Conservation (phyloP, 768 basidiomycete genomes). For the Suillus subaureus region DNA sequence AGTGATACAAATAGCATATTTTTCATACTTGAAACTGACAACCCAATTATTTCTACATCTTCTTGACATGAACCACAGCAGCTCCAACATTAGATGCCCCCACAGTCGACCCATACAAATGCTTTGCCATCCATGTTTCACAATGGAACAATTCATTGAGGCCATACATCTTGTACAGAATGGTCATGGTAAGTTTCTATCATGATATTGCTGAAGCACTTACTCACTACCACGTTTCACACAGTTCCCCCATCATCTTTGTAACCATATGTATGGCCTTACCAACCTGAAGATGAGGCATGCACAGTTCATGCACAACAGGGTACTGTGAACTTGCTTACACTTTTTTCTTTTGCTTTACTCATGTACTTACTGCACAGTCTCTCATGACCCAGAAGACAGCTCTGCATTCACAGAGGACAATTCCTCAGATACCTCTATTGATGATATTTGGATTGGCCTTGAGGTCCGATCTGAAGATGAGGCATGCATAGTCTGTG, state of each 20-base stretch:
- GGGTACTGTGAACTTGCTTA: background rate
- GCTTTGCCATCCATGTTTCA: background rate
- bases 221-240: accelerated
- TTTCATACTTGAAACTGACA: too few species aligned
- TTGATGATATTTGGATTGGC: background rate
- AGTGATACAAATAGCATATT: too few species aligned
- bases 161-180: background rate
- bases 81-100: too few species aligned
- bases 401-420: accelerated
- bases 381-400: background rate
- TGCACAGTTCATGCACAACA: background rate
- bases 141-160: background rate
- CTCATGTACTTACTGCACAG: background rate
- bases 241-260: background rate
- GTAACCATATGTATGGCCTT: background rate
- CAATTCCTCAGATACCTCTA: background rate
- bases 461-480: background rate
- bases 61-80: too few species aligned
- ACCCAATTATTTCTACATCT: too few species aligned
- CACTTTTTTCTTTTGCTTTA: background rate
- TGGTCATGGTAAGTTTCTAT: background rate
- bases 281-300: background rate
- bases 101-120: too few species aligned
- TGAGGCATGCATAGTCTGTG: background rate
- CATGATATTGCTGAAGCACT: background rate